phyloP scores from a whole-genome alignment of 176 grass and related monocot genomes.

The Rhynchospora breviuscula region DNA sequence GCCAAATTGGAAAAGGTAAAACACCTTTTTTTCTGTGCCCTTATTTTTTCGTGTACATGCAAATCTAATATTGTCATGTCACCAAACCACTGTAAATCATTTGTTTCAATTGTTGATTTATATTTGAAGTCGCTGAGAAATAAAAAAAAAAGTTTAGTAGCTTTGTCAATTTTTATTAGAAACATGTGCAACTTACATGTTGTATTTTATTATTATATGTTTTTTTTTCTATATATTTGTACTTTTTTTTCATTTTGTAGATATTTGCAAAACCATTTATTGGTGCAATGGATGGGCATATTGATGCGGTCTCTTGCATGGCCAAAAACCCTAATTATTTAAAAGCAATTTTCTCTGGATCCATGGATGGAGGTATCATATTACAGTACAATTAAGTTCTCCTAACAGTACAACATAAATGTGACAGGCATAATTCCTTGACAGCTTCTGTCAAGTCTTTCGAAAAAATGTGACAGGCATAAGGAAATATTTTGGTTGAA shows the following conservation, averaged over 20 bases:
- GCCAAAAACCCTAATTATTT: constrained; percentile 79
- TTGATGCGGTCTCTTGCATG: constrained; percentile 84
- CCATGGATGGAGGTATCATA: constrained; percentile 87
- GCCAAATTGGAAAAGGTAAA: constrained; percentile 87
- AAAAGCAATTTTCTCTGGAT: constrained; percentile 87
- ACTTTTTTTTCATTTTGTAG: constrained; percentile 32
- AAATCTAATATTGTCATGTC: neutral
- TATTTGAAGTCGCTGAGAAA: neutral
- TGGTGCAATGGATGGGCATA: constrained; percentile 93
- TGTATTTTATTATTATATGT: neutral
- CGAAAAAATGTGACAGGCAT: neutral
- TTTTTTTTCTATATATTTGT: neutral
- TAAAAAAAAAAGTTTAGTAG: neutral
- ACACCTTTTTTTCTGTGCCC: neutral
- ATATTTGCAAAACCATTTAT: constrained; percentile 97
- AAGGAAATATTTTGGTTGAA: neutral
- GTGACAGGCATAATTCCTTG: neutral
- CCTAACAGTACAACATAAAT: neutral
- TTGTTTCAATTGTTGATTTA: neutral
- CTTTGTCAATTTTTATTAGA: neutral
- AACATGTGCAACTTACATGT: neutral
- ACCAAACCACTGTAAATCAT: neutral
- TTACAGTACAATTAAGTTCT: neutral
- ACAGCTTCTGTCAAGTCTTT: too few species aligned
- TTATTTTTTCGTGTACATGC: constrained; percentile 1